phyloP scores from a whole-genome alignment of 2,329 filamentous ascomycete genomes.

The Penicillium freii region DNA sequence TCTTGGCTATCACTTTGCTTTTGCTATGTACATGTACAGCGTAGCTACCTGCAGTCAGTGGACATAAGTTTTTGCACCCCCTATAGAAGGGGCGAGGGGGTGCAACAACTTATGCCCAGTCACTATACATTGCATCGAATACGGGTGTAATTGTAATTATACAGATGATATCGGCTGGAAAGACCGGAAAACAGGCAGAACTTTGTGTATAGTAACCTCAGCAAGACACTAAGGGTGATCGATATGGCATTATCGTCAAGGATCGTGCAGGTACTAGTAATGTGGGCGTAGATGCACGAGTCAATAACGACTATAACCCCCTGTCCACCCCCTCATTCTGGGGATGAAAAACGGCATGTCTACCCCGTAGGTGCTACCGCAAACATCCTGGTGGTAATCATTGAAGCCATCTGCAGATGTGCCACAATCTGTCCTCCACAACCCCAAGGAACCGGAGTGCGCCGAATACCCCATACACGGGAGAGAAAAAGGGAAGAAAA shows the following conservation, averaged over 20 bases:
- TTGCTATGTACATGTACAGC: not conserved
- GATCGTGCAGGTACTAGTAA: slow-evolving; percentile 1
- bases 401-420: not conserved
- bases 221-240: not conserved
- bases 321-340: not conserved
- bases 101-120: no score
- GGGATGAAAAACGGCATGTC: not conserved
- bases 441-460: not conserved
- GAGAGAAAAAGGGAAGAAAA: not conserved
- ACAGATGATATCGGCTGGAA: not conserved
- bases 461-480: not conserved
- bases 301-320: not conserved
- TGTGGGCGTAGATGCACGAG: not conserved
- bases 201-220: not conserved
- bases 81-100: no score
- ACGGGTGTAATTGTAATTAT: not conserved
- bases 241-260: not conserved
- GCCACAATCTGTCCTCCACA: not conserved
- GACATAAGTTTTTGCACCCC: no score
- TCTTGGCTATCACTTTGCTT: not conserved
- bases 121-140: not conserved
- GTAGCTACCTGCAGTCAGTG: no score
- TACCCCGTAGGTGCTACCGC: not conserved
- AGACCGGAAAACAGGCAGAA: not conserved
- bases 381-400: not conserved